Conservation (phyloP, 495 filamentous ascomycete species). For the Tuber umbilicatum region DNA sequence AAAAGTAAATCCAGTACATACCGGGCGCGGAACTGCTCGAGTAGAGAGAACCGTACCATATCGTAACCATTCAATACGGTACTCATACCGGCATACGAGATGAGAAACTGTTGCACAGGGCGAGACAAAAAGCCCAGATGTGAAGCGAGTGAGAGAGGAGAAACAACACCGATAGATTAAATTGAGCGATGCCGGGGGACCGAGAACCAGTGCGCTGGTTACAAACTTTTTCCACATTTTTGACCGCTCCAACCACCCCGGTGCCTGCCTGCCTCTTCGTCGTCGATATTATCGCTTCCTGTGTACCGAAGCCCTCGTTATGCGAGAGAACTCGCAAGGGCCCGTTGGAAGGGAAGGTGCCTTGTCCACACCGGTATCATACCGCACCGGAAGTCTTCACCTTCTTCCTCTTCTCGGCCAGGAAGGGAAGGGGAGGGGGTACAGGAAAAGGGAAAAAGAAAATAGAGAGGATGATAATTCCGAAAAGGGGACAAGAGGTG, state of each 20-base stretch:
- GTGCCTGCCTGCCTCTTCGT: neutral
- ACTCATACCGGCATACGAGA: no score
- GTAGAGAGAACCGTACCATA: no score
- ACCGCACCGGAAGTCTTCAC: neutral
- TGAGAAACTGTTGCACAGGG: no score
- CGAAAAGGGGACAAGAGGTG: neutral
- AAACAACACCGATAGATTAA: constrained; percentile 23
- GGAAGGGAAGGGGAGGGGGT: no score
- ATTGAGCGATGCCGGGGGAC: constrained; percentile 34
- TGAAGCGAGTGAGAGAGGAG: neutral
- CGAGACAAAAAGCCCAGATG: no score
- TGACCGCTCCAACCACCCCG: neutral
- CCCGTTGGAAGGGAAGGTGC: neutral
- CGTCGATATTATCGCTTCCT: neutral
- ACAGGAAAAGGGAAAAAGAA: neutral
- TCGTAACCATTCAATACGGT: no score
- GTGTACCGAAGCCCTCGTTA: neutral
- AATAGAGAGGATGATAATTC: neutral
- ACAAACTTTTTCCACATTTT: constrained; percentile 6
- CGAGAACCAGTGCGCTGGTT: constrained; percentile 37
- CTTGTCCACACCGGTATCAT: neutral
- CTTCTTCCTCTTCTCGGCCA: neutral
- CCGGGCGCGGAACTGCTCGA: neutral
- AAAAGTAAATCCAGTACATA: constrained; percentile 12
- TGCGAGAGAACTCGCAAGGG: neutral